Evolutionary conservation across 306 rosid genomes (phyloP), one percentile per base, ranked within the genome.

Genomic region (Pterocarpus macrocarpus): DNA sequence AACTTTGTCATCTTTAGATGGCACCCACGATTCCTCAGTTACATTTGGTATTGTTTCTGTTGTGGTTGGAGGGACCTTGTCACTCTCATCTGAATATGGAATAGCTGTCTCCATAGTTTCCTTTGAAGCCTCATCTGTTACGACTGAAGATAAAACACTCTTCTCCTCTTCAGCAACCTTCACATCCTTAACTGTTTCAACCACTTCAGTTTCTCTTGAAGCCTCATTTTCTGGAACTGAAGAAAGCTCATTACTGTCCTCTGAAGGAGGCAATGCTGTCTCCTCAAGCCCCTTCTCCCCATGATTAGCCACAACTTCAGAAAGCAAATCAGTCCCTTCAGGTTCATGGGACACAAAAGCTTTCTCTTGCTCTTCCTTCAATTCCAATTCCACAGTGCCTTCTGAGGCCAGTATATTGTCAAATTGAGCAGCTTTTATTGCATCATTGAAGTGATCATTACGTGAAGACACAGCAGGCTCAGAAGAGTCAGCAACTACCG

Each of bases 31-130:
- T 73, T 80, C 80, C 56, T 86, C 90, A 71, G 43, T 71, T 64
- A 74, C 85, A 55, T 33, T 81, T 67, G 81, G 28, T 7, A 33
- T 64, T 50, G 17, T 82, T 44, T 73, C 80, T 57, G 69, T 53
- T 39, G 7, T 80, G 59, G 17, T 71, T 4, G n/a, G 22, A 78
- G 68, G 45, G 82, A 71, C 81, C 71, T 73, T 49, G 57, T 43
- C 71, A 67, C 58, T 56, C 80, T 80, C 83, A 49, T 62, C 69
- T 49, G 81, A 59, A 63, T 55, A 36, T 15, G 50, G 59, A 76
- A 63, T 35, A 79, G 58, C 68, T 73, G 77, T 52, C 64, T 81
- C 89, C 70, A 17, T 76, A 34, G 58, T 80, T 44, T 75, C 88
- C 69, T 67, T 56, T n/a, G 88, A 36, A 80, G 44, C 85, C 57